phyloP scores from a whole-genome alignment of 495 filamentous ascomycete species.

The Paragyromitra xinjiangensis region DNA sequence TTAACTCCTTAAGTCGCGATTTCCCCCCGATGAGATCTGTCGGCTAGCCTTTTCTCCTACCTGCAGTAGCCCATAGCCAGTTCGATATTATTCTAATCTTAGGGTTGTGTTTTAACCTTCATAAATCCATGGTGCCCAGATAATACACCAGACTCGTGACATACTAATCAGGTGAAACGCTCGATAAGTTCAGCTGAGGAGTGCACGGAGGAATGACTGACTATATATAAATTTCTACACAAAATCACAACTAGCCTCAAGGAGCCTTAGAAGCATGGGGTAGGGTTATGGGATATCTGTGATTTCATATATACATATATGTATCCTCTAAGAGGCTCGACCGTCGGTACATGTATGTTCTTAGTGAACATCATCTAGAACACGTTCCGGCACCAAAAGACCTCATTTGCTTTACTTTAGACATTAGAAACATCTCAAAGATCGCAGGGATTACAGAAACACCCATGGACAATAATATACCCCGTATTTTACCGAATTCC shows the following conservation, averaged over 20 bases:
- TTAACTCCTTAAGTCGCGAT: background rate
- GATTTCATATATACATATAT: background rate
- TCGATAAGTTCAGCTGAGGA: background rate
- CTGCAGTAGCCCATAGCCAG: background rate
- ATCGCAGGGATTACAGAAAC: background rate
- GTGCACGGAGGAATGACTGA: background rate
- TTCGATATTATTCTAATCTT: background rate
- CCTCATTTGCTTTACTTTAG: background rate
- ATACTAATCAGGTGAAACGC: conserved; percentile 1
- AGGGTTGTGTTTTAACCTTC: background rate
- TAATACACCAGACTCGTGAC: background rate
- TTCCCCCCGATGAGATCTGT: background rate
- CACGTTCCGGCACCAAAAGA: background rate
- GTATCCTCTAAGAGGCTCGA: background rate
- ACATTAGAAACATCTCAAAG: background rate
- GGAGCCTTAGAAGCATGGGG: too few relatives aligned
- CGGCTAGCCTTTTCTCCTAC: conserved; percentile 9
- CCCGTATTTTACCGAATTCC: background rate
- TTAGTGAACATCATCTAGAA: background rate
- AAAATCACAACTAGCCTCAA: background rate
- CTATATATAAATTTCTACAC: background rate
- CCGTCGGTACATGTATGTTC: background rate
- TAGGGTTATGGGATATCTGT: too few relatives aligned
- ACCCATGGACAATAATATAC: background rate
- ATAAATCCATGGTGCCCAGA: background rate